phyloP scores from a whole-genome alignment of 371 early-diverging fungal species.

The Fennellomyces sp. region DNA sequence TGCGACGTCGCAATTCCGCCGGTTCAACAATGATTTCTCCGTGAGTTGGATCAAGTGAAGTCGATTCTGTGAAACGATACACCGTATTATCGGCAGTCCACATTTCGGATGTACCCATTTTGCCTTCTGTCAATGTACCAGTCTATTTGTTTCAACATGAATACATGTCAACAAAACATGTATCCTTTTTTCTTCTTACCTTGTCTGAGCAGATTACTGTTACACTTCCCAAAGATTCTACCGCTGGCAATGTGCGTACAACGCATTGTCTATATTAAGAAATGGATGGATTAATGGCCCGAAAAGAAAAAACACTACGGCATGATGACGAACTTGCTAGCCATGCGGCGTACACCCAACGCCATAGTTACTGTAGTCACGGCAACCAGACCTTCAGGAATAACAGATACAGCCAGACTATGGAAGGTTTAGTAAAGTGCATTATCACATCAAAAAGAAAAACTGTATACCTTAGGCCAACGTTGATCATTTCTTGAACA shows the following conservation, averaged over 20 bases:
- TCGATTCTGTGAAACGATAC: constrained; percentile 70
- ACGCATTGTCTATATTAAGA: constrained; percentile 50
- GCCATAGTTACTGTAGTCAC: constrained; percentile 95
- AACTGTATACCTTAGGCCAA: constrained; percentile 43
- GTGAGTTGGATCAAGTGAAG: constrained; percentile 65
- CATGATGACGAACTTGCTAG: constrained; percentile 63
- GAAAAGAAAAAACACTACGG: neutral
- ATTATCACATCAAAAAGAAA: neutral
- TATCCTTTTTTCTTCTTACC: no score
- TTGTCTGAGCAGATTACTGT: constrained; percentile 96
- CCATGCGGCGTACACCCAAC: constrained; percentile 89
- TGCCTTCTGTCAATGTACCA: constrained; percentile 94
- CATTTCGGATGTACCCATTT: constrained; percentile 78
- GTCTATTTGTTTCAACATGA: constrained; percentile 60
- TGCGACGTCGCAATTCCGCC: constrained; percentile 35
- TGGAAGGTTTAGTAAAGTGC: neutral
- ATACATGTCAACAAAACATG: constrained; percentile 40
- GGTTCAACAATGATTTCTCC: constrained; percentile 58
- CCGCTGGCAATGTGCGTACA: constrained; percentile 86
- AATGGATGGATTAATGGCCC: neutral
- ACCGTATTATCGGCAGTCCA: constrained; percentile 71
- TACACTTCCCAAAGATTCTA: constrained; percentile 92
- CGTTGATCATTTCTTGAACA: constrained; percentile 41
- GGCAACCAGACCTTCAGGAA: constrained; percentile 96
- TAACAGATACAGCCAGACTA: constrained; percentile 84